Evolutionary conservation across 2,329 filamentous ascomycete genomes (phyloP), one percentile per base, ranked within the genome.

Genomic region (Cladosporium sp.): DNA sequence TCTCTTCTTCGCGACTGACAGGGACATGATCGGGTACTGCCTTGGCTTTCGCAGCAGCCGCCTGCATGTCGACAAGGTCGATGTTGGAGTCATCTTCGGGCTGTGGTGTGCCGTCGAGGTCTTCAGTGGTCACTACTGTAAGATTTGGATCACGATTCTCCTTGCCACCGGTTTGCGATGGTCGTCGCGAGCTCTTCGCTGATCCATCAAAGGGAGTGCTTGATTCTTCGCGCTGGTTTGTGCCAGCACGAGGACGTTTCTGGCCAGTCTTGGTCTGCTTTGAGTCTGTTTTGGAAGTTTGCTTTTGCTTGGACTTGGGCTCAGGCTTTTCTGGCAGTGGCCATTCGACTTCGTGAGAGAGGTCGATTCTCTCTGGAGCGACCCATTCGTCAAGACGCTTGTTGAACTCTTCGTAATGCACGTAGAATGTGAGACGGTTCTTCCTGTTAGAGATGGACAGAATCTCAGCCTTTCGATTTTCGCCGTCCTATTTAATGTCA

Each of bases 391-490:
- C 83, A 32, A 87, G 77, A 78, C 85, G 84, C 67, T 97, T 97
- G 77, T 97, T 97, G 83, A 97, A 97, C 69, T 96, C 95, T 70
- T 96, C 91, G 72, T 97, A 97, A 73, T 97, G 96, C 68, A 96
- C 95, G 74, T 97, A 97, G 70, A 93, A 97, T 56, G 90, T 89
- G 37, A 90, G 88, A 15, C 89, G 87, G 68, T 90, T 93, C 74
- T 95, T 95, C 20, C 90, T 89, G 59, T 92, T 90, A 69, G 90
- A 88, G 66, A 97, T 95, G 59, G 91, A 94, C n/a, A 99, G 78
- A 62, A 99, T 96, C 73, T 99, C 94, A 66, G 94, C 94, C 76
- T 94, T 91, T 66, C 94, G 87, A 61, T 89, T 83, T 68, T 92
- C 86, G 60, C 91, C 91, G 73, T 96, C 83, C 83, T 87, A 65